Base-by-base conservation (phyloP, 441 rosid species). In the Monsonia emarginata region DNA sequence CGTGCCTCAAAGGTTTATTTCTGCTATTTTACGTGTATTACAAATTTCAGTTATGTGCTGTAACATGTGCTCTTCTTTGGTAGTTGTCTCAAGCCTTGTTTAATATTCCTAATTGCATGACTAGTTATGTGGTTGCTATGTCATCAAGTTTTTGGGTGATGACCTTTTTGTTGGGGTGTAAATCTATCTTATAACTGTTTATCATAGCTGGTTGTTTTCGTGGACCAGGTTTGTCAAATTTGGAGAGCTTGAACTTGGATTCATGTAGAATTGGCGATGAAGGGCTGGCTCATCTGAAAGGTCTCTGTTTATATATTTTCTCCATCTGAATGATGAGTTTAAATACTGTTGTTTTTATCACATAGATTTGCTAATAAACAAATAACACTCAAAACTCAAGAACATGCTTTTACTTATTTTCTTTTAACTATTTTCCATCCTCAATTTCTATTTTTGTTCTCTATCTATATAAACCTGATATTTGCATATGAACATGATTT, bases 211-310 rank as follows among this genome's bases (percentile, higher is more conserved):
- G n/a, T n/a, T n/a, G n/a, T n/a, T n/a, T n/a, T n/a, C n/a, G n/a
- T n/a, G n/a, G n/a, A n/a, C 27, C 80, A 92, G 98, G 88, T 64
- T 78, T 93, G 82, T 84, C 78, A 72, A 85, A 86, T 64, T 84
- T 93, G 86, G 97, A 90, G 85, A 90, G 96, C 82, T 85, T 93
- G 86, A 88, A 90, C 82, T 84, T 93, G 82, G 98, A 93, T 78
- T 87, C 96, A 25, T 93, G 98, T 75, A 78, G 80, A 54, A 82
- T 93, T 73, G 82, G 78, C 21, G 93, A 93, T 66, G 88, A 79
- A 22, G 98, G 97, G 57, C 75, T 90, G 64, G 83, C 78, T 50
- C 82, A 85, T 73, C 80, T 93, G 71, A 69, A 83, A 88, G 97
- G 98, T 52, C 27, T n/a, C n/a, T n/a, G n/a, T n/a, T n/a, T n/a